Evolutionary conservation across 805 yeast species (phyloP), one percentile per base, ranked within the genome.

Genomic region (Wickerhamiella parazyma): DNA sequence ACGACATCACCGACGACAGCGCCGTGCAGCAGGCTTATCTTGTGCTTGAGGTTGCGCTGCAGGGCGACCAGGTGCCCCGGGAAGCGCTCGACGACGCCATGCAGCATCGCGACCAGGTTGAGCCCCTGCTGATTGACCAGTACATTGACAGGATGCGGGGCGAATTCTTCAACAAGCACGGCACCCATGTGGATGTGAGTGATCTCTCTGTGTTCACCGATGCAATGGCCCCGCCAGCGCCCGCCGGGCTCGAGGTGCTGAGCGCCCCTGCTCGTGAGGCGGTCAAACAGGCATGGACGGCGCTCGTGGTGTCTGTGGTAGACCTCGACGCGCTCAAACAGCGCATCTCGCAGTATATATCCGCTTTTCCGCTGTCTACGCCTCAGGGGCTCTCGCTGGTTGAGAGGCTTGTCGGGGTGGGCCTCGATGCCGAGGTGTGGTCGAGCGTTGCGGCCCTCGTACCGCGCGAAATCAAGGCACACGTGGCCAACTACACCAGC

Each of bases 351-450:
- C 20, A 10, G 5, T 16, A 26, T 19, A n/a, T n/a, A n/a, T n/a
- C n/a, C n/a, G n/a, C n/a, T n/a, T n/a, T n/a, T n/a, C 22, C 36
- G 6, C 33, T 35, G 14, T 29, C 25, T 25, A 36, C 33, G 7
- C 29, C 29, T 3, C 20, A 17, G 11, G 33, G 34, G 9, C 20
- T 41, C 2, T 44, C 31, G 3, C 33, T 47, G 16, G 29, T 38
- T 9, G 21, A 39, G 2, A 31, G 20, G 7, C 36, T 56, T 33
- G 22, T 33, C 16, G 43, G 33, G 9, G 21, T 49, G n/a, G 60
- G 61, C 6, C 44, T 56, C 9, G 46, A 33, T 5, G 48, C 50
- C 14, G 57, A 50, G 31, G 37, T 48, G 19, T 51, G 50, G 40
- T 22, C 35, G 20, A 41, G 44, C 12, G 41, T 58, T 33, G 51